Percentiles rank a stretch among this genome's conserved stretches.
Conservation (phyloP, 495 filamentous ascomycete species). For the Xylaria bambusicola region DNA sequence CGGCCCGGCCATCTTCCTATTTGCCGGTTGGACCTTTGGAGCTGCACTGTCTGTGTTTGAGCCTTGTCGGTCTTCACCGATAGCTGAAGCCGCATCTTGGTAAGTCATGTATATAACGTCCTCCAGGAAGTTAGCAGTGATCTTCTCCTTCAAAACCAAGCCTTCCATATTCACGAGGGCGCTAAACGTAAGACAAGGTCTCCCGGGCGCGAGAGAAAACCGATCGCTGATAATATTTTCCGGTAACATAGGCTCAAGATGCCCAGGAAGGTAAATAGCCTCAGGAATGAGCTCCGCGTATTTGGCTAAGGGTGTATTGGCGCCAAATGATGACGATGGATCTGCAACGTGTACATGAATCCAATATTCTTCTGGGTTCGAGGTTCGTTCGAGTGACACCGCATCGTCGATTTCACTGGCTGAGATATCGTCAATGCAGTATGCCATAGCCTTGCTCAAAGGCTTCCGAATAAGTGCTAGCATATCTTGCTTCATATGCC, state of each 20-base stretch:
- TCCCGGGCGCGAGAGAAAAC: conserved; percentile 68
- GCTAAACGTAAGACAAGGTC: conserved; percentile 81
- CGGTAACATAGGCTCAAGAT: conserved; percentile 74
- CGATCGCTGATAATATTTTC: conserved; percentile 52
- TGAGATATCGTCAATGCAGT: conserved; percentile 74
- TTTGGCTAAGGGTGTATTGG: conserved; percentile 58
- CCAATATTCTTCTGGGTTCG: conserved; percentile 67
- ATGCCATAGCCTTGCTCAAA: conserved; percentile 71
- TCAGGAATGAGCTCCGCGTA: conserved; percentile 65
- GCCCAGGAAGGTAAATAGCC: conserved; percentile 75
- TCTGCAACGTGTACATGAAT: conserved; percentile 91
- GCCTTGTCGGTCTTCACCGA: conserved; percentile 40
- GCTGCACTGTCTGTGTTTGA: conserved; percentile 29
- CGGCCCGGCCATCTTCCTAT: conserved; percentile 38
- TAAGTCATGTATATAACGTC: conserved; percentile 78
- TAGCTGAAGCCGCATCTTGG: conserved; percentile 50
- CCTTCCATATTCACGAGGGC: conserved; percentile 65
- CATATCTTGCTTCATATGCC: conserved; percentile 34
- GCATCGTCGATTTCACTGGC: conserved; percentile 89
- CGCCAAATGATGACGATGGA: conserved; percentile 76
- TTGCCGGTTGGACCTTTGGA: conserved; percentile 22
- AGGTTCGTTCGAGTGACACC: conserved; percentile 71
- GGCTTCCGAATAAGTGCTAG: conserved; percentile 67
- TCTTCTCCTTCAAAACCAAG: conserved; percentile 65
- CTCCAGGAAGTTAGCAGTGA: conserved; percentile 67